Conservation (phyloP, 768 basidiomycete species). For the Phylloporus arenicola region DNA sequence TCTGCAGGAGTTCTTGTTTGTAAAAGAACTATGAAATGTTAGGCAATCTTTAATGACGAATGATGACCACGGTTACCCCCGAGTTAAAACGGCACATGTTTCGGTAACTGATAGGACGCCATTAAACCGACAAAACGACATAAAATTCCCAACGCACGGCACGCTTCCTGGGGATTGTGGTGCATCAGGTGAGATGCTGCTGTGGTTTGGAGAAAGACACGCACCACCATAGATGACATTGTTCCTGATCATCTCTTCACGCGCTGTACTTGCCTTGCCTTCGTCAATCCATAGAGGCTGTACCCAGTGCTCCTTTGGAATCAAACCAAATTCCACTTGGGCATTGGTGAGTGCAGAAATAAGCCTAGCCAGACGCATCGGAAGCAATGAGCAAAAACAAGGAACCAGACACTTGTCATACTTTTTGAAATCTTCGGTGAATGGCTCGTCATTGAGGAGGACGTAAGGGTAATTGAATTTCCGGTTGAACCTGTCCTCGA, state of each 20-base stretch:
- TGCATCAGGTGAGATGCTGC: slow-evolving; percentile 5
- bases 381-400: slow-evolving; percentile 3
- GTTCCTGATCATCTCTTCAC: slow-evolving; percentile 59
- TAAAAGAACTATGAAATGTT: slow-evolving; percentile 63
- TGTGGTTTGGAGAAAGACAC: not conserved
- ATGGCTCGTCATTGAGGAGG: slow-evolving; percentile 82
- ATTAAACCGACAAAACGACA: slow-evolving; percentile 4
- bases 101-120: slow-evolving; percentile 53
- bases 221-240: slow-evolving; percentile 64
- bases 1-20: slow-evolving; percentile 66
- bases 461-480: slow-evolving; percentile 80
- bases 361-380: slow-evolving; percentile 20
- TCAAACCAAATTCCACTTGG: slow-evolving; percentile 51
- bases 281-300: slow-evolving; percentile 81
- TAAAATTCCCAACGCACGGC: slow-evolving; percentile 44
- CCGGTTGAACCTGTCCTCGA: slow-evolving; percentile 86
- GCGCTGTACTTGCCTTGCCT: slow-evolving; percentile 46
- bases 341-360: slow-evolving; percentile 27
- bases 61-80: slow-evolving; percentile 43
- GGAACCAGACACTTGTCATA: slow-evolving; percentile 23
- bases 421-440: slow-evolving; percentile 70
- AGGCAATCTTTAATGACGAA: not conserved
- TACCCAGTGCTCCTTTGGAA: slow-evolving; percentile 66
- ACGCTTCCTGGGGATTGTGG: slow-evolving; percentile 51
- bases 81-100: slow-evolving; percentile 97